Conservation (phyloP, 352 stramenopile genomes). For the Phytophthora macrochlamydospora region DNA sequence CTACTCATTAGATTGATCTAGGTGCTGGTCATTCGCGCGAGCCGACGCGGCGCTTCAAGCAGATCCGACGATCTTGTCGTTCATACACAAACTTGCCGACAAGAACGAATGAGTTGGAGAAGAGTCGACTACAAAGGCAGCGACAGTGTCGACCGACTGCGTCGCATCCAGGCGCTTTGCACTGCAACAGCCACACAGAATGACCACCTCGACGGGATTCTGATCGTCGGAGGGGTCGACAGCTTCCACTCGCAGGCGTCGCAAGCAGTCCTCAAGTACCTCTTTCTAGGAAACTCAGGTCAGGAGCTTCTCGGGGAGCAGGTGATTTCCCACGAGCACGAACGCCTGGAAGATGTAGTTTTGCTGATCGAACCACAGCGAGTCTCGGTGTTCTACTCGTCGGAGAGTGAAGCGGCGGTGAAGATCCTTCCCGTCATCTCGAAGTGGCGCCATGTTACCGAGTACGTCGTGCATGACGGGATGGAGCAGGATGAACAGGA, state of each 20-base stretch:
- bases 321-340: constrained; percentile 68
- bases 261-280: constrained; percentile 74
- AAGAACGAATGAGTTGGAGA: constrained; percentile 49
- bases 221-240: constrained; percentile 76
- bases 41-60: constrained; percentile 10
- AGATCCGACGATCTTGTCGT: constrained; percentile 16
- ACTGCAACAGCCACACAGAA: background rate
- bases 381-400: constrained; percentile 68
- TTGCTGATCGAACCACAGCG: constrained; percentile 51
- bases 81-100: background rate
- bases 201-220: constrained; percentile 46
- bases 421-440: constrained; percentile 73
- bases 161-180: constrained; percentile 60
- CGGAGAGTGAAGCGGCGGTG: constrained; percentile 62
- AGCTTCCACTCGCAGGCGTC: constrained; percentile 67
- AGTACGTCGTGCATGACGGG: constrained; percentile 67
- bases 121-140: constrained; percentile 58
- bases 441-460: constrained; percentile 67
- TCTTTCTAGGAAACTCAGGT: constrained; percentile 71
- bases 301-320: constrained; percentile 80
- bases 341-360: constrained; percentile 73
- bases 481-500: constrained; percentile 78
- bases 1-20: background rate
- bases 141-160: constrained; percentile 62
- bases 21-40: background rate